A percentile compares a stretch with the other conserved stretches of the same genome.
These are phyloP conservation scores for Alternaria novae-zelandiae DNA, from an alignment of 2,329 filamentous ascomycete species.

Conservation along the genomic window DNA sequence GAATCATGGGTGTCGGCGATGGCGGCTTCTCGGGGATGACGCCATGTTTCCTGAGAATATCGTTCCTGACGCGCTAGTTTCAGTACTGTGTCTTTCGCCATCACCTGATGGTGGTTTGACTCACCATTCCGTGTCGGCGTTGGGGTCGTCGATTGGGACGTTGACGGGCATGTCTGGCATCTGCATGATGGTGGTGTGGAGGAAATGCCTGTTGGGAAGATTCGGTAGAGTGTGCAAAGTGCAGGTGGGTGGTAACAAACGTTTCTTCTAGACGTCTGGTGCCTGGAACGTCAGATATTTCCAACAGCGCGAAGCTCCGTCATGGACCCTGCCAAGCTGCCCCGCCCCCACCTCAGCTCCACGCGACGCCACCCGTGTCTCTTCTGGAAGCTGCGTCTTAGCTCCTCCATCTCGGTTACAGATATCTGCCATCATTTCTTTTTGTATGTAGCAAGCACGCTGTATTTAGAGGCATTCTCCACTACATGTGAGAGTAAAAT, in stretches of 20 bases:
- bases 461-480: not conserved
- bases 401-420: not conserved
- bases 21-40: slow-evolving; percentile 98
- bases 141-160: slow-evolving; percentile 92
- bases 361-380: not conserved
- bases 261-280: slow-evolving; percentile 11
- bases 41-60: slow-evolving; percentile 95
- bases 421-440: not conserved
- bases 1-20: slow-evolving; percentile 92
- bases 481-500: not conserved
- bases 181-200: slow-evolving; percentile 32
- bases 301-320: slow-evolving; percentile 13
- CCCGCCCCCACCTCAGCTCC: slow-evolving; percentile 30
- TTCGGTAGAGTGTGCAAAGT: slow-evolving; percentile 29
- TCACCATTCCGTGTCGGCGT: slow-evolving; percentile 97
- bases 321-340: slow-evolving; percentile 27
- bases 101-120: not conserved
- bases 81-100: not conserved
- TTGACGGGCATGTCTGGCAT: slow-evolving; percentile 65
- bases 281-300: slow-evolving; percentile 22
- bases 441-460: not conserved
- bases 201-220: not conserved
- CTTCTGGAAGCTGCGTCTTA: not conserved
- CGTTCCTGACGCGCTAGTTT: slow-evolving; percentile 72
- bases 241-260: not conserved